Base-by-base conservation (phyloP, 1,139 yeast genomes). In the Kodamaea ohmeri region DNA sequence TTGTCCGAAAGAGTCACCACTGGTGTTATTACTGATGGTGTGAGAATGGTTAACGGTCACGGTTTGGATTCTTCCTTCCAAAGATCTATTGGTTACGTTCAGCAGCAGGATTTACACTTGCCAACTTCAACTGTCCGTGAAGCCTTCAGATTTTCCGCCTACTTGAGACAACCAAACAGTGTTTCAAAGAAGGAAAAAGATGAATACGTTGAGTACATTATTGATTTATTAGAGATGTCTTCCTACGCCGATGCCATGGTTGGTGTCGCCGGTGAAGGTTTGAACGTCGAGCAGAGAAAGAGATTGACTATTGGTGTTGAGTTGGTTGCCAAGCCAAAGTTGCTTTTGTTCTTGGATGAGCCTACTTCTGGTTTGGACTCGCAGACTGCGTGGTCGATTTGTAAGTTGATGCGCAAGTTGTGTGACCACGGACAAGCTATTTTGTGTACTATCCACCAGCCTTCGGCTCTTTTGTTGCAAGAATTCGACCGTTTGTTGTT, bases 361-460 rank as follows among this genome's bases (percentile, higher is more conserved):
- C 96, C 96, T 7, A 88, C 96, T 16, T 87, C 96, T 5, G 96
- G 96, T 55, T 71, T 88, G 49, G 96, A 88, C 58, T 86, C 96
- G 17, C 95, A 87, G 62, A 83, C 95, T 40, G 95, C 96, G 6
- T 85, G 95, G 95, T 78, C 92, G 16, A 79, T 84, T 52, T 80
- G 87, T 58, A 79, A 80, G 55, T 69, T 86, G 59, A 76, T 85
- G 76, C 75, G 87, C 60, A 81, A 80, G 56, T 70, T 85, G 40
- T 84, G 92, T 15, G 70, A 77, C 56, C 80, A 80, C 48, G 95
- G 95, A 18, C 95, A 85, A 61, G 90, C 95, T 30, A 80, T 85
- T 52, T 63, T 84, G 55, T 84, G 92, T 65, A 84, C 94, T 9
- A 84, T 84, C 47, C 94, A 84, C 59, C 94, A 84, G 60, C 94